phyloP scores from a whole-genome alignment of 1,139 yeast species.

The Kazachstania sp. region DNA sequence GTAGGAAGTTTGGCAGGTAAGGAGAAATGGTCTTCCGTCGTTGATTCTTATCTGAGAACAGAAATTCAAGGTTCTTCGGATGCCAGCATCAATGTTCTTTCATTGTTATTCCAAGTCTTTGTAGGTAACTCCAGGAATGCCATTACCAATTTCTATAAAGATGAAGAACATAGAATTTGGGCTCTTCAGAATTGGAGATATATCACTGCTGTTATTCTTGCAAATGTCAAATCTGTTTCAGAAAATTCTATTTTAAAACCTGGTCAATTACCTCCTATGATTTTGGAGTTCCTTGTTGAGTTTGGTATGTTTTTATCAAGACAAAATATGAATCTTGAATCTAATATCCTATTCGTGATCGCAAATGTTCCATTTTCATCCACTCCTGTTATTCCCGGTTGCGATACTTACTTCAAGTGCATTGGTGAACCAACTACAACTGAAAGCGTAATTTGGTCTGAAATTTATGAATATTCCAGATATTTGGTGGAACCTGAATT shows the following conservation, averaged over 20 bases:
- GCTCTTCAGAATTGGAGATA: slow-evolving; percentile 47
- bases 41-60: slow-evolving; percentile 40
- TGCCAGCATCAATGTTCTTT: slow-evolving; percentile 34
- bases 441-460: slow-evolving; percentile 33
- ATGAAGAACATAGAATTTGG: slow-evolving; percentile 38
- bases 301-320: slow-evolving; percentile 45
- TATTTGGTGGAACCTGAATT: slow-evolving; percentile 14
- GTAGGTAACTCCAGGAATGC: slow-evolving; percentile 55
- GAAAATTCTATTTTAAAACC: neutral
- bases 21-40: slow-evolving; percentile 52
- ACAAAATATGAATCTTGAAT: slow-evolving; percentile 35
- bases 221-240: slow-evolving; percentile 12
- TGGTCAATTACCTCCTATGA: slow-evolving; percentile 31
- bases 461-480: slow-evolving; percentile 54
- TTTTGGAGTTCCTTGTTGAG: slow-evolving; percentile 42
- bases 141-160: slow-evolving; percentile 40
- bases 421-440: slow-evolving; percentile 24
- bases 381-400: slow-evolving; percentile 16
- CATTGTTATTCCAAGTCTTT: slow-evolving; percentile 53
- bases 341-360: slow-evolving; percentile 42
- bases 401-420: slow-evolving; percentile 19
- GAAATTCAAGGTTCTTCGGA: slow-evolving; percentile 42
- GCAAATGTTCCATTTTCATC: slow-evolving; percentile 41
- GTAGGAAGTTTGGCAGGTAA: slow-evolving; percentile 60
- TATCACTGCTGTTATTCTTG: slow-evolving; percentile 38